A percentile compares a stretch with the other conserved stretches of the same genome.
Conservation (phyloP, 2,329 filamentous ascomycete genomes). For the Exophiala sp. region DNA sequence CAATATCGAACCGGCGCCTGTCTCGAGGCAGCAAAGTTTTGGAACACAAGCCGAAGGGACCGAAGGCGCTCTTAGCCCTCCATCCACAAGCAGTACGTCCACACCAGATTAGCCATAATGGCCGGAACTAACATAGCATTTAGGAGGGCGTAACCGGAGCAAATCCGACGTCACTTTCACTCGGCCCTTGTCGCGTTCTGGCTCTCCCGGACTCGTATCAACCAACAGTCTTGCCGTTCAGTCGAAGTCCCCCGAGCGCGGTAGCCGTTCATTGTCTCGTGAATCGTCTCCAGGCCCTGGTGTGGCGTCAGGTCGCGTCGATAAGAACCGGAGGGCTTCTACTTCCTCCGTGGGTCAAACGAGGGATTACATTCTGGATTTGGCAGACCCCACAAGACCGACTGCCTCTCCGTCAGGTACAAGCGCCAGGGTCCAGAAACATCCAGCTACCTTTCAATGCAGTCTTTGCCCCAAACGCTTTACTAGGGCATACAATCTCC, state of each 20-base stretch:
- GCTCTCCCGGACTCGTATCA: conserved; percentile 28
- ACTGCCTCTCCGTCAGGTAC: conserved; percentile 51
- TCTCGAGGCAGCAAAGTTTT: conserved; percentile 58
- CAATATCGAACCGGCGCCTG: conserved; percentile 80
- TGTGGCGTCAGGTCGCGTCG: conserved; percentile 28
- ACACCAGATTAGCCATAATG: neutral
- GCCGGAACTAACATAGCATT: conserved; percentile 22
- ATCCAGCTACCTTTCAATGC: conserved; percentile 95
- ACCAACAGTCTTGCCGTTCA: conserved; percentile 34
- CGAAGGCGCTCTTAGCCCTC: conserved; percentile 77
- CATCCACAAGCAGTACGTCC: conserved; percentile 36
- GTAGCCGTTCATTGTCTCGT: conserved; percentile 34
- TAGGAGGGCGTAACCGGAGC: conserved; percentile 52
- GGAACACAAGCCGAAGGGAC: conserved; percentile 59
- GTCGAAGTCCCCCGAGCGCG: conserved; percentile 41
- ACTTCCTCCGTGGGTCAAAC: conserved; percentile 48
- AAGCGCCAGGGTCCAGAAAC: conserved; percentile 85
- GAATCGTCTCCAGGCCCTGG: conserved; percentile 38
- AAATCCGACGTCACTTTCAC: conserved; percentile 50
- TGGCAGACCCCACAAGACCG: conserved; percentile 82
- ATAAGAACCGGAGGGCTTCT: conserved; percentile 40
- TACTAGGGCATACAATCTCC: conserved; percentile 90
- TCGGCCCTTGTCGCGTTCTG: conserved; percentile 31
- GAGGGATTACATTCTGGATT: conserved; percentile 75
- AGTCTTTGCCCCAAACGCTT: conserved; percentile 90